Conservation (phyloP, 305 asterid genomes). For the Fraxinus sp. region DNA sequence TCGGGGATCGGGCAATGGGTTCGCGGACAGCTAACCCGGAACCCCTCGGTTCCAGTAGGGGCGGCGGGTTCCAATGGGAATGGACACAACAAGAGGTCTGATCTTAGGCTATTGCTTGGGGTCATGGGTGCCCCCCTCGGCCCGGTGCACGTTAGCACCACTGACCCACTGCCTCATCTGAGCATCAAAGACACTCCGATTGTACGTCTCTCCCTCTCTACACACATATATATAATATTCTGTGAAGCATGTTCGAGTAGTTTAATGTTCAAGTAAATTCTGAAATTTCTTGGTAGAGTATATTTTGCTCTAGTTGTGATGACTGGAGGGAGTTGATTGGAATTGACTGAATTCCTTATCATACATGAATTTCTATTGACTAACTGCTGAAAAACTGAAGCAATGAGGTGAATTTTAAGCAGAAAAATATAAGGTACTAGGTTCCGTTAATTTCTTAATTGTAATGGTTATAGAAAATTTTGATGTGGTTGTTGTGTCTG, state of each 20-base stretch:
- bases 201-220: conserved; percentile 33
- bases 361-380: neutral
- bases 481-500: neutral
- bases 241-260: neutral
- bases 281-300: neutral
- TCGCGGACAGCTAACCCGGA: conserved; percentile 67
- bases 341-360: neutral
- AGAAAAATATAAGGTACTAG: conserved; percentile 40
- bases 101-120: conserved; percentile 59
- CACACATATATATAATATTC: too few relatives aligned
- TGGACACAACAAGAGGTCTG: conserved; percentile 56
- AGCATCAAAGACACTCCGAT: conserved; percentile 65
- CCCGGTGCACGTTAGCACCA: conserved; percentile 58
- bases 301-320: neutral
- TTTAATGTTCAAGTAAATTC: neutral
- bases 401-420: neutral
- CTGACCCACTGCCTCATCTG: conserved; percentile 65
- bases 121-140: conserved; percentile 82
- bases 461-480: neutral
- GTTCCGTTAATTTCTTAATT: neutral
- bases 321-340: conserved; percentile 1
- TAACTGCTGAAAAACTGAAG: neutral
- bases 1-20: conserved; percentile 83
- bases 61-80: conserved; percentile 20
- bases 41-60: conserved; percentile 50